Evolutionary conservation across 345 rosid species (phyloP), one percentile per base, ranked within the genome.

Genomic region (Hibiscus tridactylites): DNA sequence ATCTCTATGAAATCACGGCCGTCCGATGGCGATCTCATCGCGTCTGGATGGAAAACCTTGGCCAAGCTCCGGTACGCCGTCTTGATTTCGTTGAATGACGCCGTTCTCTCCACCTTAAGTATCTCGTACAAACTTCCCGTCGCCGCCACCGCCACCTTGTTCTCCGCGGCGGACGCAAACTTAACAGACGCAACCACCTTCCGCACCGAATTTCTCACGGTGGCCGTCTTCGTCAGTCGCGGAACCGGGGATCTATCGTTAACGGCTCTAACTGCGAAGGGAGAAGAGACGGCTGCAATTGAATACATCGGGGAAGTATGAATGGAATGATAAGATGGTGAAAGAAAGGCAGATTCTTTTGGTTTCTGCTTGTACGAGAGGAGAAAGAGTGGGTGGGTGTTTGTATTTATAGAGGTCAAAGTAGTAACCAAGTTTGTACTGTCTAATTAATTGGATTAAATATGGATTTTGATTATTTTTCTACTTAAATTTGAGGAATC

Each of bases 1-100:
- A 91, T 85, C 85, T 86, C 82, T 57, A 91, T 86, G 73, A 91
- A 91, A 69, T 83, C 87, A 15, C 77, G 58, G 1, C 88, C 92
- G 72, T 84, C 87, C 10, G 86, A 66, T 11, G 68, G 5, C 29
- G 77, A 68, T 53, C 84, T 77, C 74, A 81, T 73, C 19, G 86
- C 82, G 46, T 90, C 91, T 0, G 96, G 91, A 78, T 88, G 92
- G 74, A 85, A 78, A 0, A 85, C 76, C 77, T 90, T 86, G 6
- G 92, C 92, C 53, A 90, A 78, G 66, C 80, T 76, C 75, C 92
- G 75, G 74, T 90, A 90, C 33, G 92, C 92, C 75, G 78, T 75
- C 83, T 90, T 90, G 67, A 90, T 90, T 81, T 88, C 91, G 75
- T 80, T 77, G 60, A 69, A 4, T 7, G 96, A 80, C 65, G 96